Base-by-base conservation (phyloP, 1,284 basidiomycete species). In the Austroboletus niveus region DNA sequence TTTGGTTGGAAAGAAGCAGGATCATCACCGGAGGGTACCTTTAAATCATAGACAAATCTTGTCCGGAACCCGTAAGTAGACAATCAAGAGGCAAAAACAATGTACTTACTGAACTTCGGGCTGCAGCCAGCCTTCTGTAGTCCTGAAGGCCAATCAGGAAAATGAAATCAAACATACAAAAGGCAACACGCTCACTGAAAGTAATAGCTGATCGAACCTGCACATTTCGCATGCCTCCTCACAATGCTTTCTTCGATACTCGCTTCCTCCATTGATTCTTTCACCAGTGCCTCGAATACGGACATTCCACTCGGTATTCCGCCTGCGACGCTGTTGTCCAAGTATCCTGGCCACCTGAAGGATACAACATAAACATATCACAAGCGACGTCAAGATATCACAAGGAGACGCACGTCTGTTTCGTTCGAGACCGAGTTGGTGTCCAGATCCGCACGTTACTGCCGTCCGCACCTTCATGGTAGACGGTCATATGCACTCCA, bases 181-280 rank as follows among this genome's bases (percentile, higher is more conserved):
- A 17, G 2, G 27, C 30, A 14, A 29, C 44, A 34, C 20, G 57
- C 69, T 67, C 60, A 86, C 87, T 79, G 75, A 68, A 75, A 75
- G 69, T 85, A 89, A 68, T 91, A 91, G 59, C 82, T 87, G 46
- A 89, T 69, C 5, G 76, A 74, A 5, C 86, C 84, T n/a, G 75
- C 80, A 30, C 76, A 69, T 59, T 78, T 84, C 17, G 86, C 75
- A 55, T 85, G 69, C 40, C 74, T 70, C 43, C 77, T 71, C 2
- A 91, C 83, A 32, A 92, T 63, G 11, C 76, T 68, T 48, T 84
- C 82, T 1, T 79, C 73, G 20, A 97, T 76, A 58, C 85, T 91
- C 14, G 93, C 95, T 69, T 98, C 94, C 65, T 98, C 95, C 76
- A 85, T 86, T 57, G 92, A 89, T 70, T 99, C 96, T 64, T 97